phyloP scores from a whole-genome alignment of 2,329 filamentous ascomycete genomes.

The Lachnum nothofagi region DNA sequence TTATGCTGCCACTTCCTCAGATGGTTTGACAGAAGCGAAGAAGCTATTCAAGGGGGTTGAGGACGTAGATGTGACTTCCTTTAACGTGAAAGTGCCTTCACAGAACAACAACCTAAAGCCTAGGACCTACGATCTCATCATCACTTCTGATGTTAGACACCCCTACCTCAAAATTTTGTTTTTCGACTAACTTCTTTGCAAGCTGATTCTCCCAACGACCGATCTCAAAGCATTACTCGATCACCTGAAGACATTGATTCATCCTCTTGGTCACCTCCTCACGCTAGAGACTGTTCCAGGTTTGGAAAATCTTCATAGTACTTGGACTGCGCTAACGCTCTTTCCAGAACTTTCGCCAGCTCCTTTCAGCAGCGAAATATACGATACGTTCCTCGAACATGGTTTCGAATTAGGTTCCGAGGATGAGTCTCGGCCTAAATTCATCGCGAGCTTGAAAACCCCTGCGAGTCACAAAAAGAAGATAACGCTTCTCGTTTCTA shows the following conservation, averaged over 20 bases:
- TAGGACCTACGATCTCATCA: constrained; percentile 4
- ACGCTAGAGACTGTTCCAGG: background rate
- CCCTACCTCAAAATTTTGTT: background rate
- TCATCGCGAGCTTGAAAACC: background rate
- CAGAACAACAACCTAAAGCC: background rate
- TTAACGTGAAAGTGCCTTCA: background rate
- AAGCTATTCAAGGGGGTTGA: background rate
- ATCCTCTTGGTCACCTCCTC: background rate
- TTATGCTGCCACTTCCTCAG: constrained; percentile 4
- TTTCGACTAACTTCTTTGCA: background rate
- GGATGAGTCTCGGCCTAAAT: background rate
- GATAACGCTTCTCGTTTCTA: constrained; percentile 3
- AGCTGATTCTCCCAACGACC: background rate
- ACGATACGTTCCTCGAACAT: background rate
- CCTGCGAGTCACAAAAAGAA: background rate
- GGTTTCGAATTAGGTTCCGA: background rate
- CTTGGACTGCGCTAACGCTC: background rate
- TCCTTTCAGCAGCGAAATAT: background rate
- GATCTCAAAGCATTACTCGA: background rate
- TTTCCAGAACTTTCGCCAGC: background rate
- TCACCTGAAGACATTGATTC: background rate
- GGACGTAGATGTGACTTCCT: background rate
- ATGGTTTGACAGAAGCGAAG: background rate
- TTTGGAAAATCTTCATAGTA: no score
- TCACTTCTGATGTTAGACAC: constrained; percentile 1